phyloP scores from a whole-genome alignment of 176 grass and related monocot genomes.

The Cocos nucifera region DNA sequence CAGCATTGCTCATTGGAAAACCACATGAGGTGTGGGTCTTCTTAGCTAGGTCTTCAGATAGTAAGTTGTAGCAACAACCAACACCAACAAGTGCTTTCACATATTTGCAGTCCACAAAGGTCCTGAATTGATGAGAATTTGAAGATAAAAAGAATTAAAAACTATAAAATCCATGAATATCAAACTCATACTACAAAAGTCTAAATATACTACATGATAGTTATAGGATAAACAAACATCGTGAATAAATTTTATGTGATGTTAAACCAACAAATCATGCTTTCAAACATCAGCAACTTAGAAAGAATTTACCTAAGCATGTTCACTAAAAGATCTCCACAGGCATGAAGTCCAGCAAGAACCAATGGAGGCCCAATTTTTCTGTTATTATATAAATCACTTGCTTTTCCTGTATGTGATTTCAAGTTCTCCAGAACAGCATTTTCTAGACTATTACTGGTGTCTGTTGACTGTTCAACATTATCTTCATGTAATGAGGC shows the following conservation, averaged over 20 bases:
- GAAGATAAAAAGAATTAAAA: neutral
- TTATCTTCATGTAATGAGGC: constrained; percentile 35
- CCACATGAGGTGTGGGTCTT: constrained; percentile 27
- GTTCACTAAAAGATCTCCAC: constrained; percentile 92
- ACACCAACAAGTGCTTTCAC: constrained; percentile 65
- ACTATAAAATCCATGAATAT: too few relatives aligned
- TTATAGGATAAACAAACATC: neutral
- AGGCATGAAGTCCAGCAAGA: constrained; percentile 89
- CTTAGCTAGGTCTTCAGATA: constrained; percentile 49
- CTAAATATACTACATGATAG: too few relatives aligned
- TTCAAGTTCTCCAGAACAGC: neutral
- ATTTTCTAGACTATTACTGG: constrained; percentile 3
- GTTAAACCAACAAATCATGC: neutral
- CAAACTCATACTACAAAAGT: too few relatives aligned
- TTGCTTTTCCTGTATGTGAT: neutral
- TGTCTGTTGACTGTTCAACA: constrained; percentile 22
- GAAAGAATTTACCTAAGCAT: constrained; percentile 71
- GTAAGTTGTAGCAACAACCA: constrained; percentile 88
- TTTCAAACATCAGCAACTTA: constrained; percentile 8
- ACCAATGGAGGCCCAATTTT: constrained; percentile 30
- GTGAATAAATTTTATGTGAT: neutral
- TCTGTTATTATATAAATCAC: neutral
- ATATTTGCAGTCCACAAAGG: constrained; percentile 60
- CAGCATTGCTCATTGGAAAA: constrained; percentile 76
- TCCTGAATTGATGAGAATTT: constrained; percentile 29